Percentiles rank a stretch among this genome's conserved stretches.
phyloP scores from a whole-genome alignment of 108 stramenopile genomes.

The Cyclotella sp. region DNA sequence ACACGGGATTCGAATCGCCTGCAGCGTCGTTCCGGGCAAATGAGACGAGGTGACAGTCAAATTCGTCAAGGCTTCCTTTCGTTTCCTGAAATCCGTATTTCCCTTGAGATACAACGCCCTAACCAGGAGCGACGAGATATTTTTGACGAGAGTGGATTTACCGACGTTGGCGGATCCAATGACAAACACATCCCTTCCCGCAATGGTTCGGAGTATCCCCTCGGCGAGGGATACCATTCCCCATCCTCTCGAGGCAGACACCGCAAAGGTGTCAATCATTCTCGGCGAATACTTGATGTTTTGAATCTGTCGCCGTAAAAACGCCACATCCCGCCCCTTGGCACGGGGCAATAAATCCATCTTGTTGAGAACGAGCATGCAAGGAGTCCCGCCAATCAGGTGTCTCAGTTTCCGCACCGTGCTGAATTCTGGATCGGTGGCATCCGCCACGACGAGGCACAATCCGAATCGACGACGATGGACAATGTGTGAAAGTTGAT shows the following conservation, averaged over 20 bases:
- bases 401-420: background rate
- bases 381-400: background rate
- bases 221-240: constrained; percentile 16
- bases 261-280: background rate
- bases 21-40: constrained; percentile 17
- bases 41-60: background rate
- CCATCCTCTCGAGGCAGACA: background rate
- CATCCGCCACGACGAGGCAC: background rate
- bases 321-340: background rate
- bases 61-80: background rate
- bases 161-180: constrained; percentile 25
- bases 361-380: background rate
- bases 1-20: constrained; percentile 12
- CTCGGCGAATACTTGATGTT: background rate
- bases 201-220: background rate
- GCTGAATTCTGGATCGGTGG: background rate
- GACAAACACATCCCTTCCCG: constrained; percentile 19
- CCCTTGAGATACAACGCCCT: background rate
- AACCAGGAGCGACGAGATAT: constrained; percentile 1
- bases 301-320: background rate
- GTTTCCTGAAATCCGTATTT: background rate
- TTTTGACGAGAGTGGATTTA: constrained; percentile 18
- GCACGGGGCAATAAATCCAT: background rate
- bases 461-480: background rate
- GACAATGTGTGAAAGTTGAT: background rate